Conservation (phyloP, 805 yeast species). For the Lipomyces lipofer region DNA sequence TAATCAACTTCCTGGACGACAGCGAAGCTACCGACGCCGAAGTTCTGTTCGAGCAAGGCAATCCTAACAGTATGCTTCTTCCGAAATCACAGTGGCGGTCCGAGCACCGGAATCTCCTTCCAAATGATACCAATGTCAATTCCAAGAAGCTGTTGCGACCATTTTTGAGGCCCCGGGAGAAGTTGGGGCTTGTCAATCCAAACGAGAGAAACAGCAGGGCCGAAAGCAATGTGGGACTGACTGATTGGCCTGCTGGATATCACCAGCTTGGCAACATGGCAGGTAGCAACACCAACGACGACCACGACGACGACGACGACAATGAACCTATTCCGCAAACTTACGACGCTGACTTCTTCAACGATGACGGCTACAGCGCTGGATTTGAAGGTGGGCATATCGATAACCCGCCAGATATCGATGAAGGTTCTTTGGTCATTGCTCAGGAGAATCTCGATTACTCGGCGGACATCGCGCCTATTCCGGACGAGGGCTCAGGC, state of each 20-base stretch:
- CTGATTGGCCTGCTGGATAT: background rate
- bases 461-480: background rate
- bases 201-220: background rate
- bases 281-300: constrained; percentile 41
- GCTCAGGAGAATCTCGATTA: constrained; percentile 16
- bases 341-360: constrained; percentile 36
- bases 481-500: background rate
- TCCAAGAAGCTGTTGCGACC: constrained; percentile 66
- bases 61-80: constrained; percentile 40
- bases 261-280: background rate
- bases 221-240: constrained; percentile 4
- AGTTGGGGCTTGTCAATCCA: constrained; percentile 9
- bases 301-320: constrained; percentile 23
- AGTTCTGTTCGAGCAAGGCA: constrained; percentile 45
- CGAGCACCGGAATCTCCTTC: constrained; percentile 54
- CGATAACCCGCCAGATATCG: constrained; percentile 22
- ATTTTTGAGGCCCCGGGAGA: constrained; percentile 61
- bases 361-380: constrained; percentile 44
- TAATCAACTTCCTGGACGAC: constrained; percentile 48
- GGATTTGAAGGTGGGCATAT: constrained; percentile 45
- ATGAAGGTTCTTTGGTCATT: constrained; percentile 14
- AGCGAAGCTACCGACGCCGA: constrained; percentile 45
- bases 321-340: constrained; percentile 5
- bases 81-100: constrained; percentile 47
- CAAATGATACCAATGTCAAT: constrained; percentile 72